These are phyloP conservation scores for Penicillium turbatum DNA, from an alignment of 495 filamentous ascomycete species.

Conservation along the genomic window DNA sequence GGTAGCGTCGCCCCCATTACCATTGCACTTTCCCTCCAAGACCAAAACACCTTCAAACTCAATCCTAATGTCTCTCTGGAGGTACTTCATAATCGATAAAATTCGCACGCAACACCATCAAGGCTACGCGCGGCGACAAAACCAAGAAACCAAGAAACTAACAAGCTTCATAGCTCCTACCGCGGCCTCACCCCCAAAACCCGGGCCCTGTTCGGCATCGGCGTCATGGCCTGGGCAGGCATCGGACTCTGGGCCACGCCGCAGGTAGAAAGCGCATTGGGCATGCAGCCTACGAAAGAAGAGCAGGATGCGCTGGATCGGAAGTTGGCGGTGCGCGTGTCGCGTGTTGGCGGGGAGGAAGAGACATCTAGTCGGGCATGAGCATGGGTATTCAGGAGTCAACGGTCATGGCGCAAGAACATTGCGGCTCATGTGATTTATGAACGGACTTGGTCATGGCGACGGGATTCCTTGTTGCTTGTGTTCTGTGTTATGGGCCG, in stretches of 20 bases:
- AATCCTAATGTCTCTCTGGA: conserved; percentile 39
- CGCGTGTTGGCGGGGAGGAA: conserved; percentile 30
- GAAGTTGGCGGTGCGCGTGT: conserved; percentile 47
- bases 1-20: background rate
- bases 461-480: no score
- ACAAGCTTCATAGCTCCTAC: conserved; percentile 48
- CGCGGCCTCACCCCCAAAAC: conserved; percentile 55
- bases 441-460: no score
- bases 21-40: background rate
- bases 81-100: no score
- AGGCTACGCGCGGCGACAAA: no score
- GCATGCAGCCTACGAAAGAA: conserved; percentile 56
- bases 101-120: no score
- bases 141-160: conserved; percentile 6
- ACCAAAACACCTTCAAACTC: background rate
- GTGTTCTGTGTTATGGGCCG: no score
- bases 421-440: no score
- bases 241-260: conserved; percentile 56
- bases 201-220: conserved; percentile 58
- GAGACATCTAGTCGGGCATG: conserved; percentile 7
- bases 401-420: background rate
- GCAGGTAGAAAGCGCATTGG: conserved; percentile 57
- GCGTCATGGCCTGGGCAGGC: conserved; percentile 61
- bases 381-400: background rate
- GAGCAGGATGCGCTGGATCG: conserved; percentile 54